phyloP scores from a whole-genome alignment of 2,329 filamentous ascomycete genomes.

The Aspergillus tanneri region DNA sequence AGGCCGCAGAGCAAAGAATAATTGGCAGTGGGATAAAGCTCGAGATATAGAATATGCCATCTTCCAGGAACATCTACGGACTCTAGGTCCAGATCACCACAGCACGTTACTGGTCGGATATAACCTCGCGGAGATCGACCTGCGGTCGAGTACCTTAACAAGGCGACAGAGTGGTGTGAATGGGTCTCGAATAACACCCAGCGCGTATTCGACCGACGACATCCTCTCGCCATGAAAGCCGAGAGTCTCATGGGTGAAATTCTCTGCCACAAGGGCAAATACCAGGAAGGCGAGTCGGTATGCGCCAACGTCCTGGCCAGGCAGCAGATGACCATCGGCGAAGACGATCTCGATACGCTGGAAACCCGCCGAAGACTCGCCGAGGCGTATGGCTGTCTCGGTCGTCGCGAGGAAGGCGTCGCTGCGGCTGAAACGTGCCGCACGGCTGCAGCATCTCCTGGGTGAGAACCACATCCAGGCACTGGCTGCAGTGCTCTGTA shows the following conservation, averaged over 20 bases:
- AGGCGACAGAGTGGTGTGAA: conserved; percentile 31
- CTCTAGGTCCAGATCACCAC: conserved; percentile 29
- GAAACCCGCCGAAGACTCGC: conserved; percentile 30
- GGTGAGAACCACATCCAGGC: conserved; percentile 31
- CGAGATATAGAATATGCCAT: conserved; percentile 29
- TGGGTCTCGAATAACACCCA: conserved; percentile 31
- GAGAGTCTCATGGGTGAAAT: conserved; percentile 33
- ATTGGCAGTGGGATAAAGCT: conserved; percentile 30
- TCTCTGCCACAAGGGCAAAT: conserved; percentile 24
- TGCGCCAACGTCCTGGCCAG: conserved; percentile 33
- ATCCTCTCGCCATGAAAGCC: conserved; percentile 29
- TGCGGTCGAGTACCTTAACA: conserved; percentile 24
- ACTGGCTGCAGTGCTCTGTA: conserved; percentile 22
- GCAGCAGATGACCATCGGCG: conserved; percentile 34
- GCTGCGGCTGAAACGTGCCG: conserved; percentile 22
- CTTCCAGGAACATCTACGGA: conserved; percentile 31
- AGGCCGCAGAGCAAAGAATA: conserved; percentile 29
- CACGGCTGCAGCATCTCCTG: conserved; percentile 23
- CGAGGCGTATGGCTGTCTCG: conserved; percentile 23
- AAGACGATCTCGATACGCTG: conserved; percentile 32
- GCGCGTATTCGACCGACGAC: conserved; percentile 27
- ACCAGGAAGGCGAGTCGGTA: conserved; percentile 31
- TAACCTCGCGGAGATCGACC: conserved; percentile 30
- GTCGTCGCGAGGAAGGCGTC: conserved; percentile 25
- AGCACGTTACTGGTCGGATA: conserved; percentile 30